Conservation (phyloP, 192 early-diverging fungal species). For the Backusella psychrophila region DNA sequence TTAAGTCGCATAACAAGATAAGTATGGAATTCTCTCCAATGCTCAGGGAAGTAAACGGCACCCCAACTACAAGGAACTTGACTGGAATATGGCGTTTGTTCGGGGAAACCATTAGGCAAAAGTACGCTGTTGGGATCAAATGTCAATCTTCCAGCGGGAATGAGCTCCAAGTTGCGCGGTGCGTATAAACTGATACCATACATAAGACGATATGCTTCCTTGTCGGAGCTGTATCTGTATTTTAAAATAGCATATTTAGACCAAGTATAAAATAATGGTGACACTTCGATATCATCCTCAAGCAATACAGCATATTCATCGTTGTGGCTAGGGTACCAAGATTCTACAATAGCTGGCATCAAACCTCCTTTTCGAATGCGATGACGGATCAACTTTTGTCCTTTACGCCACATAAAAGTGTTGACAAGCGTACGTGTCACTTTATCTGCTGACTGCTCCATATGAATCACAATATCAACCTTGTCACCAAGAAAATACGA, state of each 20-base stretch:
- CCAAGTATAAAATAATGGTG: slow-evolving; percentile 58
- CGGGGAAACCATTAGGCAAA: slow-evolving; percentile 39
- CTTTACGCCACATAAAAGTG: slow-evolving; percentile 48
- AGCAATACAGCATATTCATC: slow-evolving; percentile 57
- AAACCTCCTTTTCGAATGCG: slow-evolving; percentile 56
- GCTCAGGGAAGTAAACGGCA: slow-evolving; percentile 59
- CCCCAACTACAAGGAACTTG: slow-evolving; percentile 67
- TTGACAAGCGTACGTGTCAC: slow-evolving; percentile 46
- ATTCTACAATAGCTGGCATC: slow-evolving; percentile 57
- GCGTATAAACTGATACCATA: slow-evolving; percentile 59
- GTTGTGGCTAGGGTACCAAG: slow-evolving; percentile 53
- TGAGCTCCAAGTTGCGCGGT: slow-evolving; percentile 52
- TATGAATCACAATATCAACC: slow-evolving; percentile 50
- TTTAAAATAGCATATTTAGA: slow-evolving; percentile 54
- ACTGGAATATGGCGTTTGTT: slow-evolving; percentile 49
- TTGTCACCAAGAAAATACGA: slow-evolving; percentile 51
- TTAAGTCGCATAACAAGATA: slow-evolving; percentile 48
- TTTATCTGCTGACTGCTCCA: slow-evolving; percentile 54
- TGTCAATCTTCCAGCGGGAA: slow-evolving; percentile 42
- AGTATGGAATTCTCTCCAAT: slow-evolving; percentile 59
- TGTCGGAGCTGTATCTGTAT: slow-evolving; percentile 49
- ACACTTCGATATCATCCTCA: slow-evolving; percentile 64
- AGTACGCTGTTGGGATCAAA: slow-evolving; percentile 51
- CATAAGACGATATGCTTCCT: slow-evolving; percentile 33
- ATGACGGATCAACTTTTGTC: slow-evolving; percentile 46